Evolutionary conservation across 2,329 filamentous ascomycete species (phyloP), one percentile per base, ranked within the genome.

Genomic region (Cercospora zeina): DNA sequence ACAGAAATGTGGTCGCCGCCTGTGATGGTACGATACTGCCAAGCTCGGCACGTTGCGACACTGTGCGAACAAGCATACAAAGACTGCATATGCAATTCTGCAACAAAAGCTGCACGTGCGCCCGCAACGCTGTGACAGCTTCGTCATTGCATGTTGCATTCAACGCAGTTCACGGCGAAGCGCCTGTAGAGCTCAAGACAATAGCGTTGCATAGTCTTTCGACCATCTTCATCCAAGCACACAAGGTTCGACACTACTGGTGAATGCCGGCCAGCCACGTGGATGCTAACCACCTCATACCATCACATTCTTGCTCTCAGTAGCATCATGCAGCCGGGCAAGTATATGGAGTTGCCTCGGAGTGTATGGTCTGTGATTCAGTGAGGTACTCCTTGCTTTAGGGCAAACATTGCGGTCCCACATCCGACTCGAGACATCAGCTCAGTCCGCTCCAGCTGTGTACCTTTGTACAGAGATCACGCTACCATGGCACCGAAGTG

Each of bases 401-500:
- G 31, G 27, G 31, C 30, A 33, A 33, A 10, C 49, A 33, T 14
- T 34, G 49, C 49, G 49, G 27, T 53, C 27, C 27, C 11, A 14
- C 30, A 14, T 13, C 14, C 27, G 4, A 34, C 10, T 31, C 16
- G 24, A 53, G 31, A 53, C 49, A n/a, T 6, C 16, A 21, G 11
- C 31, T 3, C 19, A 31, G 9, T 34, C 14, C 16, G 31, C 6
- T 33, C 10, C n/a, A 7, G n/a, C n/a, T 14, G 24, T 6, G 24
- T n/a, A 27, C 24, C 24, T 27, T 11, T 34, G 10, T 14, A 19
- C 49, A 53, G n/a, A 33, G 3, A 13, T 53, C 49, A 53, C 49
- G 19, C 30, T 13, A 33, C 31, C 33, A 37, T 59, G 14, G 19
- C 27, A 45, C 33, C 31, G 54, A 76, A 71, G 54, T 71, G 68